These are phyloP conservation scores for Leptodermis oblonga DNA, from an alignment of 257 asterid genomes.

Conservation along the genomic window DNA sequence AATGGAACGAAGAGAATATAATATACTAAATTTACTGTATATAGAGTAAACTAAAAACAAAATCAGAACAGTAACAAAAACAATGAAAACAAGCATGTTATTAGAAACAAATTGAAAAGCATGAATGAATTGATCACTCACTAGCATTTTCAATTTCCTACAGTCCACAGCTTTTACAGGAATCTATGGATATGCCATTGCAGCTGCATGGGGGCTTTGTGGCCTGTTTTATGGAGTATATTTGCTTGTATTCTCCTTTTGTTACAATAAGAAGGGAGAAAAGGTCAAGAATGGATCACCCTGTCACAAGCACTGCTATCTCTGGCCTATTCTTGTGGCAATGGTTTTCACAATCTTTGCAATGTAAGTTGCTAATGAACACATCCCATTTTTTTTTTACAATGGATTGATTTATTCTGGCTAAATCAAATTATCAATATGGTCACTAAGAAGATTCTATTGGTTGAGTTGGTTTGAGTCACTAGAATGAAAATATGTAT, in stretches of 20 bases:
- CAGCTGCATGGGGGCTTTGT: constrained; percentile 52
- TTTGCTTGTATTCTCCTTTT: constrained; percentile 25
- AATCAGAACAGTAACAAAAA: no score
- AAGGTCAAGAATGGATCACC: constrained; percentile 37
- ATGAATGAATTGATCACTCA: background rate
- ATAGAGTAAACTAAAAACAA: no score
- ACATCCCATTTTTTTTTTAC: background rate
- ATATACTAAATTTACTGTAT: no score
- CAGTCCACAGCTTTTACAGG: constrained; percentile 84
- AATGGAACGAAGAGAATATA: no score
- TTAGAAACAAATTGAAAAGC: background rate
- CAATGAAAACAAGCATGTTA: no score
- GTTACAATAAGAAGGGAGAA: constrained; percentile 23
- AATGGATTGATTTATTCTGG: background rate
- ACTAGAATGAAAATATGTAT: no score
- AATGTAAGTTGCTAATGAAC: constrained; percentile 37
- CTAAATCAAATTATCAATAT: background rate
- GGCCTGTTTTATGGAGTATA: constrained; percentile 58
- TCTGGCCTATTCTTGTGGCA: constrained; percentile 44
- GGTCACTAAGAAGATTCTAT: no score
- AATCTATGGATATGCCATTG: constrained; percentile 59
- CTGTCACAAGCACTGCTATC: constrained; percentile 33
- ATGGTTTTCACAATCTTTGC: constrained; percentile 51
- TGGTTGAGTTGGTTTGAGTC: no score
- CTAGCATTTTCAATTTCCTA: constrained; percentile 10